Evolutionary conservation across 805 yeast species (phyloP), one percentile per base, ranked within the genome.

Genomic region (Candida multigemmis): DNA sequence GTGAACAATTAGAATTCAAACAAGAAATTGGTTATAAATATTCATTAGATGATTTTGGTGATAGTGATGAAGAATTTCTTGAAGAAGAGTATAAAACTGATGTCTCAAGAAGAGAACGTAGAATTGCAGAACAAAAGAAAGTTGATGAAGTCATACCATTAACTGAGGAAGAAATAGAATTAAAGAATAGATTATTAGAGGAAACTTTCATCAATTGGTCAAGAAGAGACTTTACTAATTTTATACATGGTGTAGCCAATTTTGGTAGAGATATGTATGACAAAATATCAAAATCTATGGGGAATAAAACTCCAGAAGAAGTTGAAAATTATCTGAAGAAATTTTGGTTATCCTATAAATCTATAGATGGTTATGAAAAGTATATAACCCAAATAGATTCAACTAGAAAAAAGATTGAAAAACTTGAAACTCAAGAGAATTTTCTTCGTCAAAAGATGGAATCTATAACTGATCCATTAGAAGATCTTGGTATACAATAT

Each of bases 191-290:
- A 28, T 57, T 69, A 12, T 46, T 79, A n/a, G 57, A 52, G 3
- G 59, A 69, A 34, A 76, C 83, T 3, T 81, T 78, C 46, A 67
- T 65, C 11, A 61, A 61, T 26, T 82, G 91, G 91, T 65, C 79
- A 2, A 69, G 78, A 46, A 64, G 91, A 33, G 93, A 82, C 42
- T 78, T 81, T 40, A 68, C 83, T 22, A 71, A 74, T 28, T 80
- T 75, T 40, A 62, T 81, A 22, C 86, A 77, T 41, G 75, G 76
- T 7, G 66, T 76, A 43, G 83, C 82, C 1, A 75, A 68, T 35
- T 71, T 58, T 46, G 91, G 93, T 0, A 61, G 83, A 23, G 56
- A 62, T 7, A 60, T 68, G 19, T 60, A 56, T 30, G 53, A 46
- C 7, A 48, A 57, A 23, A 78, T 82, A 21, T 60, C 80, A 1